Evolutionary conservation across 768 basidiomycete genomes (phyloP).

Genomic region (Nidularia pulvinata): DNA sequence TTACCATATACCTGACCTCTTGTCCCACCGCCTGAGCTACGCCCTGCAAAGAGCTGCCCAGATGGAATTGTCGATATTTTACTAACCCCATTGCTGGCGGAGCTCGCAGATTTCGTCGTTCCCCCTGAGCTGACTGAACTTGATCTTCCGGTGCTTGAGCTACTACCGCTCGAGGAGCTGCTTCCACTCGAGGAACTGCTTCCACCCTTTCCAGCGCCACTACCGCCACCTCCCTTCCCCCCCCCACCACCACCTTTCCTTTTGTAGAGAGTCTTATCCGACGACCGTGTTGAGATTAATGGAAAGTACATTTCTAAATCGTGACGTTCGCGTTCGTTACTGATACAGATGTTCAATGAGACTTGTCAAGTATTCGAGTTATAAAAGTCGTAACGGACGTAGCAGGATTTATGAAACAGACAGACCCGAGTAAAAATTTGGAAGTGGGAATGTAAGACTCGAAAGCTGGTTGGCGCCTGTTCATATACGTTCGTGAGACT

Average conservation of each 20-base stretch:
- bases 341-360: too few species aligned
- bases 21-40: conserved; percentile 47
- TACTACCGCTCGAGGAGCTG: conserved; percentile 17
- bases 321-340: not conserved
- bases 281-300: not conserved
- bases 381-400: too few species aligned
- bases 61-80: conserved; percentile 26
- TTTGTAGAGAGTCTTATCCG: not conserved
- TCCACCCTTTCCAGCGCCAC: conserved; percentile 18
- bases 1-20: conserved; percentile 39
- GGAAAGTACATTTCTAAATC: conserved; percentile 1
- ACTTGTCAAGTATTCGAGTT: too few species aligned
- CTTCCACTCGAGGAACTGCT: conserved; percentile 15
- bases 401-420: too few species aligned
- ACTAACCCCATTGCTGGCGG: conserved; percentile 19
- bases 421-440: too few species aligned
- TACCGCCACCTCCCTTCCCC: conserved; percentile 9
- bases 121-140: conserved; percentile 5
- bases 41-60: conserved; percentile 40
- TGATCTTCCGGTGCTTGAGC: conserved; percentile 4
- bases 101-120: conserved; percentile 7
- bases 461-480: too few species aligned
- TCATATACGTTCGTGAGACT: too few species aligned
- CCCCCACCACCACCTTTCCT: conserved; percentile 13
- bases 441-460: too few species aligned